Evolutionary conservation across 176 grass and related monocot species (phyloP), one percentile per base, ranked within the genome.

Genomic region (Typha latifolia): DNA sequence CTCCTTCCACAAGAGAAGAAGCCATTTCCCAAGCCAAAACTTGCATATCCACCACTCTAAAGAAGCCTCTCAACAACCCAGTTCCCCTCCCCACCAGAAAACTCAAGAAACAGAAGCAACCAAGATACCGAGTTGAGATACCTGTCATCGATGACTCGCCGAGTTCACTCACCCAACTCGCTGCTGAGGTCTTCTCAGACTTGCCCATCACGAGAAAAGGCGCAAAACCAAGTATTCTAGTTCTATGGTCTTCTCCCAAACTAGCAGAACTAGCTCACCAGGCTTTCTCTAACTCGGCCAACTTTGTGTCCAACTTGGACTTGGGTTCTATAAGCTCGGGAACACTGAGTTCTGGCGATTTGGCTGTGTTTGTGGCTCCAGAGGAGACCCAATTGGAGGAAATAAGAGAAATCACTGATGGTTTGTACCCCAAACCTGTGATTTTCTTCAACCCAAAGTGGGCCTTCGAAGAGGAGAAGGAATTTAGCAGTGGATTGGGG

Each of bases 381-480:
- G 69, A 50, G 14, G 62, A 62, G 49, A 63, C 72, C 47, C 80
- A 86, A 76, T 71, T 96, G 88, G 85, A 84, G 12, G 70, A 82
- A 24, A 62, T 91, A 63, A 84, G 10, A 26, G 64, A 61, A 1
- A 19, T 78, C 50, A 62, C 83, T 26, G 71, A 79, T 12, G 47
- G 57, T 20, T 27, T 86, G 56, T 74, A 86, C 16, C 85, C 82
- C 2, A 91, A 68, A 74, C 82, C 85, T 52, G 75, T 78, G 66
- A 71, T 97, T 13, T 51, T 97, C 77, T 97, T 92, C 85, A 97
- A 97, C 85, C 93, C 88, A 21, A 69, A 59, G 52, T 96, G 92
- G 92, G 84, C 77, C 69, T 96, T 91, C 72, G 83, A 91, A 43
- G 83, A 91, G n/a, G n/a, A n/a, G 29, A 82, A 80, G 22, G 83